phyloP scores from a whole-genome alignment of 805 yeast species.

The Lachancea lanzarotensis region DNA sequence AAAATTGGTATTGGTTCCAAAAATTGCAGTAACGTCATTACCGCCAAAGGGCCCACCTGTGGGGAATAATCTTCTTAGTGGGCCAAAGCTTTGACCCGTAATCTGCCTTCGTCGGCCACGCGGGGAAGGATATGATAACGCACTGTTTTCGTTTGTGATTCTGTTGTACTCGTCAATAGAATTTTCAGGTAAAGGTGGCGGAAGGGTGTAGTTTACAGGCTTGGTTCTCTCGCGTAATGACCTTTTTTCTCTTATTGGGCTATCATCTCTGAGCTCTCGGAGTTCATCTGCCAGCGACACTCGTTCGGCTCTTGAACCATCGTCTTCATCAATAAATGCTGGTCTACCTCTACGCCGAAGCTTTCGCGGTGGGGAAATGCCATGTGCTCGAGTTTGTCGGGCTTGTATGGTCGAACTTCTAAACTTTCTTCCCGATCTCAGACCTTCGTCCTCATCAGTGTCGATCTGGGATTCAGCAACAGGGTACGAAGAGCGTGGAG shows the following conservation, averaged over 20 bases:
- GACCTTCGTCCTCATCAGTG: constrained; percentile 25
- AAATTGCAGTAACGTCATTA: constrained; percentile 78
- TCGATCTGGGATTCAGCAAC: constrained; percentile 26
- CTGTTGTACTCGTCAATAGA: constrained; percentile 21
- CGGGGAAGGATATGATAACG: constrained; percentile 20
- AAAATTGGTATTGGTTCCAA: constrained; percentile 55
- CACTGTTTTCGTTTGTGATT: constrained; percentile 4
- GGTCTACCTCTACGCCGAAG: constrained; percentile 22
- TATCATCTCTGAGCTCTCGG: constrained; percentile 56
- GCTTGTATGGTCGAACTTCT: constrained; percentile 4
- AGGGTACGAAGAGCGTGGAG: constrained; percentile 19
- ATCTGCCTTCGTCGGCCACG: constrained; percentile 36
- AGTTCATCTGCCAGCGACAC: constrained; percentile 57
- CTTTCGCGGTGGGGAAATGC: constrained; percentile 12
- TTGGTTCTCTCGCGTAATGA: constrained; percentile 60
- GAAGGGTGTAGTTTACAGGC: constrained; percentile 70
- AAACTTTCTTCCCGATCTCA: constrained; percentile 1
- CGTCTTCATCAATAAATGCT: constrained; percentile 25
- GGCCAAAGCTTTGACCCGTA: constrained; percentile 38
- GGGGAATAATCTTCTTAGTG: constrained; percentile 70
- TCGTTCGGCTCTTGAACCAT: constrained; percentile 19
- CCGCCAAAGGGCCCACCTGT: constrained; percentile 99
- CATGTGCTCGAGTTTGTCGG: constrained; percentile 1
- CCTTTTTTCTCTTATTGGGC: constrained; percentile 47
- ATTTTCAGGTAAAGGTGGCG: constrained; percentile 62